Base-by-base conservation (phyloP, 306 rosid genomes). In the Calophaca sinica region DNA sequence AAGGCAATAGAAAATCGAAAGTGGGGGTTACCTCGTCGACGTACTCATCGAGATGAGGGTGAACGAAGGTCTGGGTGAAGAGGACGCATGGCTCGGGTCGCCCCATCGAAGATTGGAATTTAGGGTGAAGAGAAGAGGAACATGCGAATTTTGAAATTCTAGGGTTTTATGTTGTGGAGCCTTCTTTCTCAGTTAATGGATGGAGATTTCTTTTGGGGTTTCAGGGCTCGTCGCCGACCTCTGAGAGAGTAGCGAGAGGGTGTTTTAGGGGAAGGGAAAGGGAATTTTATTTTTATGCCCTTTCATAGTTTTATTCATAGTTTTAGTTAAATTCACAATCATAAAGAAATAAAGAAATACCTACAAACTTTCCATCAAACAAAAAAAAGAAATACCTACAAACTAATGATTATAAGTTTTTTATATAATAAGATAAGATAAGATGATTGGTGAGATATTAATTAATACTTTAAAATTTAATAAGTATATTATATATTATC, bases 51-150 rank as follows among this genome's bases (percentile, higher is more conserved):
- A 94, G 99, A 64, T 87, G 91, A 6, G 97, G 84, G 55, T 92
- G 99, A 61, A 87, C 93, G 85, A 94, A 92, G 83, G 88, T 89
- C 76, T 94, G 99, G 53, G 97, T 67, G 81, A 91, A 94, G 80
- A 92, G 80, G 14, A 92, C 93, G 73, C 88, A 92, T 36, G 97
- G 99, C 63, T 92, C 99, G 6, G 99, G 97, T 53, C 97, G 93
- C 80, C 99, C 97, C 97, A 92, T 66, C 31, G 74, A 44, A 28
- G 45, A 38, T 78, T 63, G 62, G 53, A 46, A 73, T 5, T 67
- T 31, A 2, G 57, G 72, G 14, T 82, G 65, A 64, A 53, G 66
- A 55, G 32, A 58, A 13, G 29, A 42, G 36, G 46, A 58, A 53
- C 87, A 81, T 85, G 78, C 74, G 32, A 39, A 50, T 48, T 79